Conservation (phyloP, 139 green algal genomes). For the Ettlia oleoabundans region DNA sequence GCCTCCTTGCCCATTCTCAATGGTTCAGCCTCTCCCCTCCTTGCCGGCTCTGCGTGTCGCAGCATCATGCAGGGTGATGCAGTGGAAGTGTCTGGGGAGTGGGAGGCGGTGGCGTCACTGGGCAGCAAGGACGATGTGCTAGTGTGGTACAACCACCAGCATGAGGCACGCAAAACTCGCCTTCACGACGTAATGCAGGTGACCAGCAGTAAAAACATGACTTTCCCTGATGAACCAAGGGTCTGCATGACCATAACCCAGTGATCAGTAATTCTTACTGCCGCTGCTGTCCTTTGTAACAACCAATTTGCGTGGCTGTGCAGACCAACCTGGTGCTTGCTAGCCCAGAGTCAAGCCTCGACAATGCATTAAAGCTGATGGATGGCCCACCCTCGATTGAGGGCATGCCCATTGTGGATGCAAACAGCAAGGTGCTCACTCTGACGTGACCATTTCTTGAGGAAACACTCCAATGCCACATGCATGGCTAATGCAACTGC, state of each 20-base stretch:
- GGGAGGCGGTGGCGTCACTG: background rate
- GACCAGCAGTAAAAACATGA: no score
- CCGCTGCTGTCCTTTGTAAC: background rate
- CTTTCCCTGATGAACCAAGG: no score
- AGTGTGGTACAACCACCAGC: background rate
- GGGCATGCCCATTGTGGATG: constrained; percentile 12
- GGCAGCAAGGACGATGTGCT: background rate
- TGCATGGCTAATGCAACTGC: no score
- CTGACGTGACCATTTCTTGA: no score
- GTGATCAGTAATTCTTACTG: background rate
- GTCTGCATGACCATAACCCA: no score
- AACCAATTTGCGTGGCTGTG: background rate
- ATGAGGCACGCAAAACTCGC: background rate
- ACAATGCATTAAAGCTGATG: background rate
- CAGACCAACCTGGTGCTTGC: constrained; percentile 17
- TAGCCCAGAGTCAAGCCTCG: constrained; percentile 3
- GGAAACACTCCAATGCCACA: no score
- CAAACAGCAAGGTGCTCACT: constrained; percentile 13
- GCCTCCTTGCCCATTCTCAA: no score
- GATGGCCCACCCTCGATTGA: constrained; percentile 16
- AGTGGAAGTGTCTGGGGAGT: background rate
- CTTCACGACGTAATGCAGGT: constrained; percentile 22
- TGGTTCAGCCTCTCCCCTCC: background rate
- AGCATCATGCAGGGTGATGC: background rate
- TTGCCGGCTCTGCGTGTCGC: background rate